These are phyloP conservation scores for Tieghemostelium lacteum DNA, from an alignment of 78 protist species.

Conservation along the genomic window DNA sequence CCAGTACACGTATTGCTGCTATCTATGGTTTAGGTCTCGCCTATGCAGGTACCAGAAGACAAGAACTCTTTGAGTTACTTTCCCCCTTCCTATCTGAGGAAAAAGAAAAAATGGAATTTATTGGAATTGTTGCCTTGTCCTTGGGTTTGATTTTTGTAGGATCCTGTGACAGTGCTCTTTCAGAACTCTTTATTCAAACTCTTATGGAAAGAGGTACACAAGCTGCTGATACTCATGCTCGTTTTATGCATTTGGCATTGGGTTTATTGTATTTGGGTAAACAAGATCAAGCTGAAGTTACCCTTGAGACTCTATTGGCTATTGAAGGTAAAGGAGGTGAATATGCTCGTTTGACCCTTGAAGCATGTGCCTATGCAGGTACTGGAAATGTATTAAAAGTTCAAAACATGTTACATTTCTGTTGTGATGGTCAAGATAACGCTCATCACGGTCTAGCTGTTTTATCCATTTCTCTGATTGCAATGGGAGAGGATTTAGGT, in stretches of 20 bases:
- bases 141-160: conserved; percentile 96
- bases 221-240: conserved; percentile 20
- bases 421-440: conserved; percentile 87
- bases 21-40: conserved; percentile 87
- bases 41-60: conserved; percentile 85
- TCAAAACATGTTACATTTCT: conserved; percentile 88
- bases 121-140: conserved; percentile 89
- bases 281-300: conserved; percentile 89
- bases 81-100: conserved; percentile 84
- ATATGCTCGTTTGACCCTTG: conserved; percentile 84
- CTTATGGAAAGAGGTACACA: conserved; percentile 61
- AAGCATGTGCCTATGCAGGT: conserved; percentile 98
- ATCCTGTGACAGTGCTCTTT: conserved; percentile 85
- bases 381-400: conserved; percentile 98
- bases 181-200: conserved; percentile 71
- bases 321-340: conserved; percentile 67
- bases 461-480: conserved; percentile 94
- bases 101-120: conserved; percentile 85
- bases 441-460: conserved; percentile 87
- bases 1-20: conserved; percentile 61
- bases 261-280: conserved; percentile 90
- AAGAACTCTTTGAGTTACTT: conserved; percentile 63
- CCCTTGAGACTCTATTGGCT: conserved; percentile 88
- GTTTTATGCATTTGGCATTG: conserved; percentile 84
- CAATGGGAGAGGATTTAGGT: conserved; percentile 98